Percentiles rank a stretch among this genome's conserved stretches.
Conservation (phyloP, 202 grass and related monocot species). For the Zizania palustris region DNA sequence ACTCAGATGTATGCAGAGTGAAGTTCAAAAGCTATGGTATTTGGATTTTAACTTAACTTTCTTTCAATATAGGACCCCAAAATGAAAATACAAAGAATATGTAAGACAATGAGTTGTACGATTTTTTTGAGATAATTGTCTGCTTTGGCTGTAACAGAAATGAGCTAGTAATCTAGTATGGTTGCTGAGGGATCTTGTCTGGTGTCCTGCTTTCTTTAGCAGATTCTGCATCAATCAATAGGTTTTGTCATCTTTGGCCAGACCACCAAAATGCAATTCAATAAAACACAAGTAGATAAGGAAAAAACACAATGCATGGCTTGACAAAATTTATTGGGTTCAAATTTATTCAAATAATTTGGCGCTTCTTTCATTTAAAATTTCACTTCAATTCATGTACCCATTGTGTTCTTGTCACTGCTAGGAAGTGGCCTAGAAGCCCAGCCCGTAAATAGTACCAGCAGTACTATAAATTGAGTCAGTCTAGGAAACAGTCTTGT, state of each 20-base stretch:
- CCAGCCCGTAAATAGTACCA: no score
- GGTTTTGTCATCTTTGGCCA: conserved; percentile 38
- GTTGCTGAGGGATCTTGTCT: conserved; percentile 9
- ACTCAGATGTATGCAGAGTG: not conserved
- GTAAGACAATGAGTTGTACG: not conserved
- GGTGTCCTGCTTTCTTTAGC: not conserved
- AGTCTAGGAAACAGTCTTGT: no score
- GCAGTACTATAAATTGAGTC: no score
- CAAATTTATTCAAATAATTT: not conserved
- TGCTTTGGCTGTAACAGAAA: not conserved
- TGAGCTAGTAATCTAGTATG: not conserved
- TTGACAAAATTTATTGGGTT: not conserved
- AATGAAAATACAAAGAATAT: not conserved
- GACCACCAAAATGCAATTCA: conserved; percentile 32
- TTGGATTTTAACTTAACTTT: not conserved
- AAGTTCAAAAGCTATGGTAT: not conserved
- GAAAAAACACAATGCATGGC: not conserved
- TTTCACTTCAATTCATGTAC: not conserved
- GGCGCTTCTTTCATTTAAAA: not conserved
- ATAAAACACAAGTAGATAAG: not conserved
- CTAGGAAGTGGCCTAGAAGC: no score
- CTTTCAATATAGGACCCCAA: not conserved
- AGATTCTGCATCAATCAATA: not conserved
- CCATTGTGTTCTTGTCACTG: no score
- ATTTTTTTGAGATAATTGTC: not conserved